Percentiles rank a stretch among this genome's conserved stretches.
Evolutionary conservation across 2,329 filamentous ascomycete species (phyloP).

Genomic region (Cytospora leucostoma): DNA sequence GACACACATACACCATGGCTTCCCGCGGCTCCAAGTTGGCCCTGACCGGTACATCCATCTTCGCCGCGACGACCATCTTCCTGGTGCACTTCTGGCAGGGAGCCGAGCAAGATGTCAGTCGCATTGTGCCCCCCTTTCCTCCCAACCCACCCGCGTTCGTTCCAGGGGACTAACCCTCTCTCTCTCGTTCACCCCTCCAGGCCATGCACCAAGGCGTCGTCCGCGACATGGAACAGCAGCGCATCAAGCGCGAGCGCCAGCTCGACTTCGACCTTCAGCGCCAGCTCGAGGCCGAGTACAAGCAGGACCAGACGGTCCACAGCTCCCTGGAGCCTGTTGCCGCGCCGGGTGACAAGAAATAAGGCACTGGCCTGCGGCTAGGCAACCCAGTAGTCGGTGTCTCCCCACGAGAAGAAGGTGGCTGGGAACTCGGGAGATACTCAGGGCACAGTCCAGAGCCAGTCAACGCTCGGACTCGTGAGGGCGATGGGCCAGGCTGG

Average conservation of each 20-base stretch:
- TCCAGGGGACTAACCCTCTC: not conserved
- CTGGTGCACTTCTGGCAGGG: constrained; percentile 91
- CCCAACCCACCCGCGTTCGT: not conserved
- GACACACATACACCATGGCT: constrained; percentile 58
- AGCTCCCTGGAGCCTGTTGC: constrained; percentile 37
- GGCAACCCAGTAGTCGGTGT: too few relatives aligned
- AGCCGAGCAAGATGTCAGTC: constrained; percentile 74
- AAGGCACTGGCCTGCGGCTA: not conserved
- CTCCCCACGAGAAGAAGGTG: not conserved
- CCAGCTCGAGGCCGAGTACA: constrained; percentile 83
- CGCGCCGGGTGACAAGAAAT: constrained; percentile 1
- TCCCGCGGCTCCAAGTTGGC: constrained; percentile 89
- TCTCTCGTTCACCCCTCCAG: constrained; percentile 46
- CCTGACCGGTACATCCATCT: constrained; percentile 72
- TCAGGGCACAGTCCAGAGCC: too few relatives aligned
- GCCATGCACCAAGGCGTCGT: constrained; percentile 95
- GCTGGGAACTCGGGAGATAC: too few relatives aligned
- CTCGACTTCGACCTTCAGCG: constrained; percentile 93
- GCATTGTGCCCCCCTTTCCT: constrained; percentile 10
- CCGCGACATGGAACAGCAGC: constrained; percentile 92
- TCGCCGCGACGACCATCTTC: constrained; percentile 73
- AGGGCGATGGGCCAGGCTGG: not conserved
- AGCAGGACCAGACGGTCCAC: constrained; percentile 80
- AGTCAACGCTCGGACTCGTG: too few relatives aligned
- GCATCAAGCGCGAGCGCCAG: constrained; percentile 85